Conservation (phyloP, 1,139 yeast genomes). For the Scheffersomyces titani region DNA sequence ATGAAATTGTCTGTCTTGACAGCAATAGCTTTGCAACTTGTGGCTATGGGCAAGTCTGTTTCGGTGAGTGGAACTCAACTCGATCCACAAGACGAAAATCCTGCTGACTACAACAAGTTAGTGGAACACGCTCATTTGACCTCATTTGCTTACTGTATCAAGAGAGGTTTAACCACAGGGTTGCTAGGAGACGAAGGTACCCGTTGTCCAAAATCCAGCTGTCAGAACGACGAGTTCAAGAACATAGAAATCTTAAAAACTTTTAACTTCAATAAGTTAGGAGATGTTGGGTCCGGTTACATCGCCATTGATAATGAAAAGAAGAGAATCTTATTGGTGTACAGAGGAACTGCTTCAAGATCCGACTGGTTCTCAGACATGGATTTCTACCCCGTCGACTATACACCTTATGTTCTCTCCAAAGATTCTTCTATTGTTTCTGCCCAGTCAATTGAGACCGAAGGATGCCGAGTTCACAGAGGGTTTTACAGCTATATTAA, state of each 20-base stretch:
- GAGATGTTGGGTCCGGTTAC: slow-evolving; percentile 55
- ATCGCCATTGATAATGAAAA: slow-evolving; percentile 42
- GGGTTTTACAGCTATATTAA: slow-evolving; percentile 54
- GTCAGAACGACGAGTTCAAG: slow-evolving; percentile 18
- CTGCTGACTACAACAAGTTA: slow-evolving; percentile 28
- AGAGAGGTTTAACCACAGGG: slow-evolving; percentile 30
- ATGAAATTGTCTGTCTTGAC: neutral
- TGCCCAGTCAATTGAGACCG: slow-evolving; percentile 31
- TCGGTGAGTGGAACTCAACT: neutral
- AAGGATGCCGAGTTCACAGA: slow-evolving; percentile 55
- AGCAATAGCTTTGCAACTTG: neutral
- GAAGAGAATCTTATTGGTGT: slow-evolving; percentile 40
- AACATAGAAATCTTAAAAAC: slow-evolving; percentile 34
- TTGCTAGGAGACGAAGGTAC: slow-evolving; percentile 17
- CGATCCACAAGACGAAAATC: neutral
- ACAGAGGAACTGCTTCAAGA: slow-evolving; percentile 59
- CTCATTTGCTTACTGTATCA: slow-evolving; percentile 41
- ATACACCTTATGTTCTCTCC: slow-evolving; percentile 26
- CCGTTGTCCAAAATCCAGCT: slow-evolving; percentile 23
- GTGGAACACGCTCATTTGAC: slow-evolving; percentile 37
- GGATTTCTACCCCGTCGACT: slow-evolving; percentile 41
- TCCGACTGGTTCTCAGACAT: slow-evolving; percentile 62
- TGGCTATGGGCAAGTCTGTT: neutral
- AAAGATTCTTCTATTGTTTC: slow-evolving; percentile 5
- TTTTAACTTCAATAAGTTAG: slow-evolving; percentile 40